Percentiles rank a stretch among this genome's conserved stretches.
phyloP scores from a whole-genome alignment of 2,329 filamentous ascomycete species.

The Zalaria obscura region DNA sequence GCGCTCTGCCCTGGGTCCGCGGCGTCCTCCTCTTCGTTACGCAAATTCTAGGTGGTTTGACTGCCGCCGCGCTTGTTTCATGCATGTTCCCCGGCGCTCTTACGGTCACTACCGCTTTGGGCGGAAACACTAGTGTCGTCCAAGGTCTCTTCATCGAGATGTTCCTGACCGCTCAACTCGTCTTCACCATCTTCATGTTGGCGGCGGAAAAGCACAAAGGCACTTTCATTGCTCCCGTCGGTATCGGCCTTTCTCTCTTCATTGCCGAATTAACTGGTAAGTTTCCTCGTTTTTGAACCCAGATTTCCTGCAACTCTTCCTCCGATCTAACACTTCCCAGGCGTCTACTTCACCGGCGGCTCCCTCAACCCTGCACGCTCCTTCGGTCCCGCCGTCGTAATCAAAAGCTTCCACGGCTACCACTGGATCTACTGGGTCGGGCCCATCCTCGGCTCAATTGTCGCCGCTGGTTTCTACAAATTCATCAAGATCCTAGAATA shows the following conservation, averaged over 20 bases:
- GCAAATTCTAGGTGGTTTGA: conserved; percentile 23
- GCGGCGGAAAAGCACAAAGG: conserved; percentile 26
- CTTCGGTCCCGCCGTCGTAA: conserved; percentile 18
- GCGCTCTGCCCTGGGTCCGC: conserved; percentile 19
- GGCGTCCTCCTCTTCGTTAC: conserved; percentile 19
- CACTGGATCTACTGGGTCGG: conserved; percentile 22
- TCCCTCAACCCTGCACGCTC: conserved; percentile 21
- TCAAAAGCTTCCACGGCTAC: conserved; percentile 13
- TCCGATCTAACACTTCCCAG: conserved; percentile 3
- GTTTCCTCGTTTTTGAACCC: neutral
- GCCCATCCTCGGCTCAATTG: conserved; percentile 13
- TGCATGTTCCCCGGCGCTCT: conserved; percentile 23
- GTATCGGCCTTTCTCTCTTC: conserved; percentile 31
- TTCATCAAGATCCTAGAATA: conserved; percentile 19
- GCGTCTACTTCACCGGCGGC: conserved; percentile 22
- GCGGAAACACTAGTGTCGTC: conserved; percentile 18
- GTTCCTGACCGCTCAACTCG: conserved; percentile 24
- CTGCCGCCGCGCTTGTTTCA: conserved; percentile 18
- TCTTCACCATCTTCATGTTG: conserved; percentile 28
- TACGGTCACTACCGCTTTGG: conserved; percentile 20
- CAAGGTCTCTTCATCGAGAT: conserved; percentile 27
- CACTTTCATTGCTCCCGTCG: conserved; percentile 29
- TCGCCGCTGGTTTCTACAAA: conserved; percentile 19
- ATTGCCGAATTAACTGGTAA: conserved; percentile 24
- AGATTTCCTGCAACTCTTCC: neutral